Evolutionary conservation across 2,329 filamentous ascomycete species (phyloP).

Genomic region (Botrytis hyacinthi): DNA sequence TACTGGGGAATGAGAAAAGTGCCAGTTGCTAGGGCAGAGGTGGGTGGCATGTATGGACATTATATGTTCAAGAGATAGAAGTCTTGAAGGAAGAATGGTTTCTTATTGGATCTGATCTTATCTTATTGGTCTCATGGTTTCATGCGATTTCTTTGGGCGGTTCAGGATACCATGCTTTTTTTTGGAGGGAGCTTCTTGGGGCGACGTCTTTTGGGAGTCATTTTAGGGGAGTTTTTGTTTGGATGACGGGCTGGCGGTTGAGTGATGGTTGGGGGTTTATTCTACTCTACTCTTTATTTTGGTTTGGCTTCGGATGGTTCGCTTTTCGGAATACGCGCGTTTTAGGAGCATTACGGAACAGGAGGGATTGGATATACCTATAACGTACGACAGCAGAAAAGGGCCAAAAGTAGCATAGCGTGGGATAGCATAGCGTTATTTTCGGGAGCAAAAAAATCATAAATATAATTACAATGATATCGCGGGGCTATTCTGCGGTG

Average conservation of each 20-base stretch:
- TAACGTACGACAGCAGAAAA: neutral
- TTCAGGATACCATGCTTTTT: neutral
- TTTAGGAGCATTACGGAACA: neutral
- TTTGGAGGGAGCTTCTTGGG: neutral
- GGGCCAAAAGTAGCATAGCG: neutral
- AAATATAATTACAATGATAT: neutral
- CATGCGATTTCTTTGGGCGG: neutral
- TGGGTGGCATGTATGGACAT: constrained; percentile 57
- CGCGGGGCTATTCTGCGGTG: neutral
- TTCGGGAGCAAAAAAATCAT: neutral
- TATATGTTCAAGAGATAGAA: constrained; percentile 53
- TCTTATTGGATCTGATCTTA: neutral
- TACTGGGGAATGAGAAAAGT: constrained; percentile 81
- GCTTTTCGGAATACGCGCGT: neutral
- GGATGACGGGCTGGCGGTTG: neutral
- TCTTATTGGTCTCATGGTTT: neutral
- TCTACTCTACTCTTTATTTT: constrained; percentile 9
- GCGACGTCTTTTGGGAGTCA: neutral
- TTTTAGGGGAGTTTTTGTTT: neutral
- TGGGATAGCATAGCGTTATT: neutral
- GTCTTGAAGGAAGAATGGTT: neutral
- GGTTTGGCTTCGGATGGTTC: neutral
- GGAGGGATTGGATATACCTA: neutral
- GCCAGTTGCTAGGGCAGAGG: constrained; percentile 53
- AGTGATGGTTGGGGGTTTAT: neutral